Evolutionary conservation across 345 rosid genomes (phyloP).

Genomic region (Barbarea vulgaris): DNA sequence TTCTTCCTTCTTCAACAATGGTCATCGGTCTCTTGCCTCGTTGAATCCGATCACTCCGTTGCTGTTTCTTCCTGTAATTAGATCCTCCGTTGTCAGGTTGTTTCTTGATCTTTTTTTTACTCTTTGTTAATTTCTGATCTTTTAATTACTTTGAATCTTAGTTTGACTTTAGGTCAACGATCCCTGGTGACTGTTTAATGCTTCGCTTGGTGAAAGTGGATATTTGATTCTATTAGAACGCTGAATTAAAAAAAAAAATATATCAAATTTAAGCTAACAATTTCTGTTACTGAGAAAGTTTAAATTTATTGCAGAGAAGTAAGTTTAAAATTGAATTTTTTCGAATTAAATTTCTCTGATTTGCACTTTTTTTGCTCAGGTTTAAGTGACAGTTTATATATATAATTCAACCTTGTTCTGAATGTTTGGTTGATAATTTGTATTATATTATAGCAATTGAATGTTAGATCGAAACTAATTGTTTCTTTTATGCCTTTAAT

Average conservation of each 20-base stretch:
- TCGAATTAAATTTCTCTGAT: not conserved
- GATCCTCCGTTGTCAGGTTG: conserved; percentile 8
- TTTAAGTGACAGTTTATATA: not conserved
- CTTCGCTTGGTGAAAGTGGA: not conserved
- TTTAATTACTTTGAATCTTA: not conserved
- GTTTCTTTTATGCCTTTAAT: not conserved
- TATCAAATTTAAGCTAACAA: not conserved
- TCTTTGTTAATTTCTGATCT: not conserved
- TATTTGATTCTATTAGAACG: not conserved
- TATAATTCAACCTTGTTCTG: not conserved
- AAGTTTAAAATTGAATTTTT: not conserved
- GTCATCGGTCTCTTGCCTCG: conserved; percentile 10
- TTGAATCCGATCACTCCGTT: not conserved
- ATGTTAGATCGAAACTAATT: conserved; percentile 14
- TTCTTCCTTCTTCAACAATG: conserved; percentile 16
- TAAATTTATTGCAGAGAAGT: not conserved
- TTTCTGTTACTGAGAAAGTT: not conserved
- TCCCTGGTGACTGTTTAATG: not conserved
- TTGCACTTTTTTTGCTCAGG: not conserved
- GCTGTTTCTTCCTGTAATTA: not conserved
- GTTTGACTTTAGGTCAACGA: not conserved
- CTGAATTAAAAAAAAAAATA: not conserved
- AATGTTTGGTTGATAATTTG: not conserved
- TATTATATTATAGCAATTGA: not conserved
- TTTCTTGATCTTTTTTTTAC: not conserved